These are phyloP conservation scores for Lecanicillium sp. DNA, from an alignment of 2,329 filamentous ascomycete species.

Conservation along the genomic window DNA sequence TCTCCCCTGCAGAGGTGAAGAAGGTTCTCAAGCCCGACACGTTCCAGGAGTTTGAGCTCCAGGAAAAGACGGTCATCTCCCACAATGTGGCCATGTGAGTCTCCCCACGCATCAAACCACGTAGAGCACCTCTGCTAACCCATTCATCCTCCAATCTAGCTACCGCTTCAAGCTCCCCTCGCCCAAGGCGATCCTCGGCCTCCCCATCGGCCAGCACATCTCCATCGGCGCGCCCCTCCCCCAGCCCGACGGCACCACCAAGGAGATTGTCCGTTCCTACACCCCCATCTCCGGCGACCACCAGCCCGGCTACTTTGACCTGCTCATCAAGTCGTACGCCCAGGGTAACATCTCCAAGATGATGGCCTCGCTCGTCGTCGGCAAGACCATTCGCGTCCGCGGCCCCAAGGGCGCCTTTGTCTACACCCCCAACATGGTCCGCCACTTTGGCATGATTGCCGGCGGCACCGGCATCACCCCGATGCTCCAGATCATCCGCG, in stretches of 20 bases:
- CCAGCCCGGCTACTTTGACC: constrained; percentile 85
- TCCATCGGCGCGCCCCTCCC: constrained; percentile 75
- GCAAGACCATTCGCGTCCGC: constrained; percentile 80
- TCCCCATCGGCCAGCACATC: constrained; percentile 98
- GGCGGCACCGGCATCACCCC: constrained; percentile 97
- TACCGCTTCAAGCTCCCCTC: constrained; percentile 88
- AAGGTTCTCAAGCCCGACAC: constrained; percentile 79
- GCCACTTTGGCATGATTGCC: constrained; percentile 95
- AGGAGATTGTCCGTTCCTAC: constrained; percentile 86
- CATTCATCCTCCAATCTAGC: constrained; percentile 33
- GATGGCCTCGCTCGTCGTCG: constrained; percentile 74
- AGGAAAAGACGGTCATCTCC: constrained; percentile 90
- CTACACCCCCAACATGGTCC: constrained; percentile 94
- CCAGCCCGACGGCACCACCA: constrained; percentile 61
- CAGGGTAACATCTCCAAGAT: constrained; percentile 96
- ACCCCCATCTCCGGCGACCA: constrained; percentile 87
- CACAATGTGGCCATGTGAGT: constrained; percentile 95
- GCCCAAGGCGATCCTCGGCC: constrained; percentile 74
- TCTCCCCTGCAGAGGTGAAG: constrained; percentile 50
- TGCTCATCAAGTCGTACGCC: constrained; percentile 96
- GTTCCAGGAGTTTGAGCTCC: constrained; percentile 89
- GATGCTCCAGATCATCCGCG: constrained; percentile 94
- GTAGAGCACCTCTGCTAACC: neutral
- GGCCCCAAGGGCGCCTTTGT: constrained; percentile 98
- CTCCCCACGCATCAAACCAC: neutral